phyloP scores from a whole-genome alignment of 768 basidiomycete genomes.

The Russula sp. region DNA sequence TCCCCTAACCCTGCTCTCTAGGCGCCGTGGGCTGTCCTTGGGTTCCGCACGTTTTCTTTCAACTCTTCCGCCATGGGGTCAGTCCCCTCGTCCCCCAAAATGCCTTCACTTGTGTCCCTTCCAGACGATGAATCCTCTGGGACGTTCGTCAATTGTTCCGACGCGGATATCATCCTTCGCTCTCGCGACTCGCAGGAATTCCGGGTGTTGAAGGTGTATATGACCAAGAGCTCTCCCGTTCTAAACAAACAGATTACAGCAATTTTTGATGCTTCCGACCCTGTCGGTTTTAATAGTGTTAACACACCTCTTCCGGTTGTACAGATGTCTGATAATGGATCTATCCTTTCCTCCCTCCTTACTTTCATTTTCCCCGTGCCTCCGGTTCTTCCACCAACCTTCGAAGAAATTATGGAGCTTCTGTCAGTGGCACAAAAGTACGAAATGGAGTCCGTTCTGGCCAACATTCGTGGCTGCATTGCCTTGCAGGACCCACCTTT shows the following conservation, averaged over 20 bases:
- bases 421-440: constrained; percentile 5
- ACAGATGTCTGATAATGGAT: background rate
- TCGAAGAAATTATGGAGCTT: background rate
- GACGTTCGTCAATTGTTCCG: constrained; percentile 20
- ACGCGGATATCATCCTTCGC: constrained; percentile 38
- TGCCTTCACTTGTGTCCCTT: background rate
- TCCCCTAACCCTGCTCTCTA: too few species aligned
- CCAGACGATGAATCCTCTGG: background rate
- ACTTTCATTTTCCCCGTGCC: background rate
- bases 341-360: background rate
- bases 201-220: constrained; percentile 36
- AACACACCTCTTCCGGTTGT: background rate
- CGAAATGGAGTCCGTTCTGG: background rate
- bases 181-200: constrained; percentile 38
- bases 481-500: background rate
- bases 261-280: too few species aligned
- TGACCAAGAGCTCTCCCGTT: constrained; percentile 37
- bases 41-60: too few species aligned
- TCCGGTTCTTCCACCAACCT: background rate
- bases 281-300: too few species aligned
- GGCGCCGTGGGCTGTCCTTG: too few species aligned
- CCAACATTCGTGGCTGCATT: background rate
- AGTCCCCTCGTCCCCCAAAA: background rate
- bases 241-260: constrained; percentile 23
- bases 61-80: background rate